Conservation (phyloP, 345 rosid genomes). For the Brassica nigra region DNA sequence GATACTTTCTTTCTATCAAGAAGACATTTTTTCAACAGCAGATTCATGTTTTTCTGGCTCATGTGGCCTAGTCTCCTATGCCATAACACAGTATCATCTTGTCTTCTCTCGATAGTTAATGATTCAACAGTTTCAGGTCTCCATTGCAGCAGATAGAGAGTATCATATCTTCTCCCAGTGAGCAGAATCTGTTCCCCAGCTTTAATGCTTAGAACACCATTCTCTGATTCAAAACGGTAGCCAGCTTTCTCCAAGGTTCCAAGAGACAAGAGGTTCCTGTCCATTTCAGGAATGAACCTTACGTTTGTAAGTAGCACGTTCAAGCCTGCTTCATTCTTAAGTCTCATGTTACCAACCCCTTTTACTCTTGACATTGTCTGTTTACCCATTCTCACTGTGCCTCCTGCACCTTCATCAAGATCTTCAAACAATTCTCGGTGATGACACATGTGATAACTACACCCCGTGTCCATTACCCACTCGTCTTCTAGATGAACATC, state of each 20-base stretch:
- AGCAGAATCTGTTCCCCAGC: neutral
- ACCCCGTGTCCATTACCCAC: neutral
- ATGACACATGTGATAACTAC: neutral
- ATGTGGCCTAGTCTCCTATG: neutral
- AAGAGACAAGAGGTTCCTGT: neutral
- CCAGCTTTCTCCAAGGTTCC: neutral
- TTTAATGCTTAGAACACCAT: neutral
- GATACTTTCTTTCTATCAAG: too few species aligned
- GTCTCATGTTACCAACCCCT: neutral
- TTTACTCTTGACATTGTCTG: neutral
- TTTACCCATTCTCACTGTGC: neutral
- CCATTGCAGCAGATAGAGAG: neutral
- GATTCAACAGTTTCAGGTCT: neutral
- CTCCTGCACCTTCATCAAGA: neutral
- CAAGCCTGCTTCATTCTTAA: neutral
- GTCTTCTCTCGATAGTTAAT: neutral
- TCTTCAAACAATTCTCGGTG: neutral
- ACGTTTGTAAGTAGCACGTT: neutral
- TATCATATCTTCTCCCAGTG: too few species aligned
- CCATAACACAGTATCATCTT: neutral
- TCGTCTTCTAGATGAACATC: neutral
- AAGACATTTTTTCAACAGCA: too few species aligned
- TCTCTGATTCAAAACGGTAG: neutral
- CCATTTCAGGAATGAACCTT: neutral
- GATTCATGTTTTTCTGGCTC: too few species aligned